Percentiles rank a stretch among this genome's conserved stretches.
These are phyloP conservation scores for Strigomonas culicis DNA, from an alignment of 208 protist genomes.

Conservation along the genomic window DNA sequence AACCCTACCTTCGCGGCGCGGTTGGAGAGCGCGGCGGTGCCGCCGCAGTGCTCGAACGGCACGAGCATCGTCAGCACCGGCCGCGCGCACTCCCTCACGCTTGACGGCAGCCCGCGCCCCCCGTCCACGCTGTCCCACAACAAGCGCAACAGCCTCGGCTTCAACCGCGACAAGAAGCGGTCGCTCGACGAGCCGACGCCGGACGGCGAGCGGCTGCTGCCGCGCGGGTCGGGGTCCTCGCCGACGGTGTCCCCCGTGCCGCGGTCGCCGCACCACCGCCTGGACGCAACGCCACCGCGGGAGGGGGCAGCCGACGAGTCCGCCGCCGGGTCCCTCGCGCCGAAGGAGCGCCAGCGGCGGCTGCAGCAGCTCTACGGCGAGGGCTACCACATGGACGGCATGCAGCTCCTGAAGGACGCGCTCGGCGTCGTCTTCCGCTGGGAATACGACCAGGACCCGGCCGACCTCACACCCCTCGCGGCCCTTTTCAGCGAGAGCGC, in stretches of 20 bases:
- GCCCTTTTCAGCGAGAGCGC: neutral
- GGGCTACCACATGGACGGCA: conserved; percentile 38
- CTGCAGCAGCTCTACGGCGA: conserved; percentile 49
- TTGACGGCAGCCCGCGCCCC: too few relatives aligned
- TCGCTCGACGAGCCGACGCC: neutral
- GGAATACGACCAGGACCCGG: conserved; percentile 38
- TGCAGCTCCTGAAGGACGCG: conserved; percentile 42
- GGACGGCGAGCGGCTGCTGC: neutral
- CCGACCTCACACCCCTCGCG: neutral
- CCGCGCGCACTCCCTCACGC: too few relatives aligned
- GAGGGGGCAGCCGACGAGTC: neutral
- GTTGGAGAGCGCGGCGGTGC: too few relatives aligned
- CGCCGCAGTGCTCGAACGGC: too few relatives aligned
- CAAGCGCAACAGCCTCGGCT: too few relatives aligned
- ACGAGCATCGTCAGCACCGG: too few relatives aligned
- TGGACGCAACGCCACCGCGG: neutral
- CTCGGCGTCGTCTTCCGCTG: conserved; percentile 51
- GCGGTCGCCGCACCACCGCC: neutral
- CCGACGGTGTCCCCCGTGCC: neutral
- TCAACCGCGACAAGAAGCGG: too few relatives aligned
- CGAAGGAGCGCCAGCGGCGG: conserved; percentile 14
- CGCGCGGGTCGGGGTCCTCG: neutral
- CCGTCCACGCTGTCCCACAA: too few relatives aligned
- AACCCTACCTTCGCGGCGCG: too few relatives aligned
- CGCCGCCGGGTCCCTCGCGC: neutral